Conservation (phyloP, 805 yeast genomes). For the Wickerhamomyces canadensis region DNA sequence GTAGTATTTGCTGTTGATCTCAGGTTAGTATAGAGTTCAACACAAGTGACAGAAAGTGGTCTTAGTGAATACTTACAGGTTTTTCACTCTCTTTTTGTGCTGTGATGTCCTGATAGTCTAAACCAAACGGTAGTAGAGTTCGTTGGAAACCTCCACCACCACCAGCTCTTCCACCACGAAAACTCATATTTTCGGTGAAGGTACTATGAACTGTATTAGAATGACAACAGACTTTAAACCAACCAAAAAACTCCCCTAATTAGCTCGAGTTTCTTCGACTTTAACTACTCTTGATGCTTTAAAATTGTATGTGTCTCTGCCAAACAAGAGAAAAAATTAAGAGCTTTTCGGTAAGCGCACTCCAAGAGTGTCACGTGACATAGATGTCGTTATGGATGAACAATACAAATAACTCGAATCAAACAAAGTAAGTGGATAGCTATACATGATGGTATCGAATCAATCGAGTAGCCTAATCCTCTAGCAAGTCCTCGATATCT, state of each 20-base stretch:
- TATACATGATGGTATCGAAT: not conserved
- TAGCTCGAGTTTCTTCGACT: not conserved
- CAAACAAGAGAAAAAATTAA: not conserved
- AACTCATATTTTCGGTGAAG: slow-evolving; percentile 41
- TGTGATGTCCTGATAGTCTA: slow-evolving; percentile 58
- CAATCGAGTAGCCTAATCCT: slow-evolving; percentile 31
- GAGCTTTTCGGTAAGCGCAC: slow-evolving; percentile 1
- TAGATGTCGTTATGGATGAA: not conserved
- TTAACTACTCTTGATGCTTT: not conserved
- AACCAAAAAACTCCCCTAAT: no score
- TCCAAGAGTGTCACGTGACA: not conserved
- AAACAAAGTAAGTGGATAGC: no score
- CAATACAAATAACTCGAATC: no score
- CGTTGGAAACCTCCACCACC: slow-evolving; percentile 33
- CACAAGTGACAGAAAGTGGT: no score
- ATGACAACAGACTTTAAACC: not conserved
- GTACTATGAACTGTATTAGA: not conserved
- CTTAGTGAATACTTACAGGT: slow-evolving; percentile 11
- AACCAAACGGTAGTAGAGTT: slow-evolving; percentile 62
- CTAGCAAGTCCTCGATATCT: slow-evolving; percentile 64
- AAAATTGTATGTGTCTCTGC: not conserved
- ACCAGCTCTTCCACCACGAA: slow-evolving; percentile 40
- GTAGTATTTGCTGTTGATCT: slow-evolving; percentile 28
- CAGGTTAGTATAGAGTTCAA: not conserved
- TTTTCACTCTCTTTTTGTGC: slow-evolving; percentile 31